Evolutionary conservation across 2,329 filamentous ascomycete genomes (phyloP).

Genomic region (Ramichloridium luteum): DNA sequence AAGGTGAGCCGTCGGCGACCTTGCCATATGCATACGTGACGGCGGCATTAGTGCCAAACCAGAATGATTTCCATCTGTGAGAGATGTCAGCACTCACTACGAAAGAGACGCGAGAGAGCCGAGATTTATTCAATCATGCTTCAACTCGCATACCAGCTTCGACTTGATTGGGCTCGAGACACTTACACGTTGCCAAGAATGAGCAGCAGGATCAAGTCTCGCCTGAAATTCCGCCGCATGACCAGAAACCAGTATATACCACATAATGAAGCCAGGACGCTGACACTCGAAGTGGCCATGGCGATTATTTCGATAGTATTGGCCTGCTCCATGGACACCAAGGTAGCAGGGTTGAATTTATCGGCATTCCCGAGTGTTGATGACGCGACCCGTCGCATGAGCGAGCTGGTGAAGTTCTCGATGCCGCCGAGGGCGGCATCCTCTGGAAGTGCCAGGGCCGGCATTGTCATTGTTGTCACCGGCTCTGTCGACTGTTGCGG

Average conservation of each 20-base stretch:
- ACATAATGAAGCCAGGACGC: conserved; percentile 43
- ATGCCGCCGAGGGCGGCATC: background rate
- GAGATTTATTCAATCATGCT: too few species aligned
- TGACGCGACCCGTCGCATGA: background rate
- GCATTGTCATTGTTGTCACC: background rate
- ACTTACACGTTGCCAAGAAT: conserved; percentile 54
- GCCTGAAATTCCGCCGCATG: conserved; percentile 63
- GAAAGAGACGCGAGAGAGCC: background rate
- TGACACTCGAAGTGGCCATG: conserved; percentile 33
- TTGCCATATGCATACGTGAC: conserved; percentile 42
- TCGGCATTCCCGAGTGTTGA: background rate
- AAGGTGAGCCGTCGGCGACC: conserved; percentile 7
- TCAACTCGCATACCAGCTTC: too few species aligned
- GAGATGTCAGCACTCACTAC: background rate
- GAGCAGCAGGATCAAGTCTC: conserved; percentile 62
- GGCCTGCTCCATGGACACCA: background rate
- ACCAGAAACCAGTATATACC: conserved; percentile 60
- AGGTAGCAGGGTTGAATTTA: background rate
- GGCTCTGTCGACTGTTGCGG: background rate
- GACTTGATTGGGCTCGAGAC: too few species aligned
- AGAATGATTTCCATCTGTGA: conserved; percentile 50
- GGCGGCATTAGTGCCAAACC: conserved; percentile 54
- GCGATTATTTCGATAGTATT: conserved; percentile 25
- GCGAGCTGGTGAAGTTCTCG: background rate
- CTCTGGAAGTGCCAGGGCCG: background rate